These are phyloP conservation scores for Globisporangium spiculum DNA, from an alignment of 352 stramenopile genomes.

Conservation along the genomic window DNA sequence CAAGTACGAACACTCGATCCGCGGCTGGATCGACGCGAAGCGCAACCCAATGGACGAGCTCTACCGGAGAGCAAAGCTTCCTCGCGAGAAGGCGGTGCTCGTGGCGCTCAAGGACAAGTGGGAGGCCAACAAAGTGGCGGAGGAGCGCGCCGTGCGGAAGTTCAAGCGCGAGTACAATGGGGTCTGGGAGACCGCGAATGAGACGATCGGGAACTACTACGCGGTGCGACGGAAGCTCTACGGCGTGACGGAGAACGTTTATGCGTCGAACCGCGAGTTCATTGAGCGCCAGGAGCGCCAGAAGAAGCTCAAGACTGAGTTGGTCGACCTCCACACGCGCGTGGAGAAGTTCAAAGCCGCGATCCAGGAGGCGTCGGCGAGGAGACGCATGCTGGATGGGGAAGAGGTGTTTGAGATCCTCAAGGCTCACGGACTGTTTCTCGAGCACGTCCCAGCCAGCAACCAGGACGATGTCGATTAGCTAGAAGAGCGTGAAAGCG, in stretches of 20 bases:
- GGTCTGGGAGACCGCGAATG: constrained; percentile 30
- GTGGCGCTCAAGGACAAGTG: constrained; percentile 44
- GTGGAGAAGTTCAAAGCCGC: constrained; percentile 37
- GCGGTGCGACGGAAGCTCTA: constrained; percentile 48
- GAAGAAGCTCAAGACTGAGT: constrained; percentile 25
- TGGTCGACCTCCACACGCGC: constrained; percentile 32
- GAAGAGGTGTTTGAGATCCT: constrained; percentile 52
- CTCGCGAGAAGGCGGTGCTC: constrained; percentile 40
- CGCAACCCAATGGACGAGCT: constrained; percentile 70
- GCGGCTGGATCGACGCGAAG: constrained; percentile 45
- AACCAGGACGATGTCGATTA: constrained; percentile 30
- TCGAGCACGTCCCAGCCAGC: constrained; percentile 16
- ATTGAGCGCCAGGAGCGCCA: constrained; percentile 35
- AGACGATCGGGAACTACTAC: constrained; percentile 46
- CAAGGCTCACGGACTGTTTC: constrained; percentile 28
- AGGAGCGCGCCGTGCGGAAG: constrained; percentile 53
- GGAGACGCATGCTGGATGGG: constrained; percentile 51
- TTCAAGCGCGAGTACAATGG: constrained; percentile 29
- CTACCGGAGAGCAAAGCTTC: constrained; percentile 51
- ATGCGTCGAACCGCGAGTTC: constrained; percentile 49
- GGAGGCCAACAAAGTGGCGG: constrained; percentile 36
- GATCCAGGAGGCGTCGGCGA: constrained; percentile 37
- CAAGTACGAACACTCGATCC: constrained; percentile 48
- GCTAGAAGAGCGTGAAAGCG: too few relatives aligned
- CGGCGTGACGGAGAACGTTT: constrained; percentile 69